Base-by-base conservation (phyloP, 1,139 yeast species). In the Nadsonia starkeyi-henricii region DNA sequence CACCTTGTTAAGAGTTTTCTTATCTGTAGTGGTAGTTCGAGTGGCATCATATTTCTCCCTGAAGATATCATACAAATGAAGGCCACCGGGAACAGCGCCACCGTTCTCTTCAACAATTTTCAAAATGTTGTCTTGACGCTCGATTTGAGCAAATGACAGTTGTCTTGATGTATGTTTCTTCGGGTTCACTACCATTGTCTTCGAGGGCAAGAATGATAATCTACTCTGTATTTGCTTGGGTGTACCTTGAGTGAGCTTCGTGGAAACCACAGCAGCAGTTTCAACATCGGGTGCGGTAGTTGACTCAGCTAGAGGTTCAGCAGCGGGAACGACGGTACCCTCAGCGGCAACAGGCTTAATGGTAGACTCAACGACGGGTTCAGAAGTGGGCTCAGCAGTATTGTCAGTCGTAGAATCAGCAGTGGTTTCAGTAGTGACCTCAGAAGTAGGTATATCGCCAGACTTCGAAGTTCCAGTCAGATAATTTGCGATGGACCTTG, bases 21-120 rank as follows among this genome's bases (percentile, higher is more conserved):
- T 56, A 47, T 68, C 72, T 44, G 66, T 56, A 2, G 48, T 51
- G 37, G 61, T 61, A 0, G 61, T 61, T 19, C 54, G 50, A 3
- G 50, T 47, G 23, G 49, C 51, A 3, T 54, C 46, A 20, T 55
- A 48, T 45, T 53, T 57, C 9, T 54, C 58, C 43, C 60, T 56
- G 4, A 65, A 47, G 8, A 53, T 56, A 13, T 50, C 47, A 5
- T 55, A 48, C 12, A 68, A 54, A 15, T 50, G 48, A 2, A 48
- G 43, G 1, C 64, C 66, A 2, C 63, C 61, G 30, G 60, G 64
- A 36, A 61, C 52, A 2, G 64, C 62, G 7, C 72, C 72, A 45
- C 58, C 57, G 45, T 58, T 53, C 2, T 62, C 62, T 5, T 57
- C 53, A 18, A 69, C 48, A 13, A 66, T 47, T n/a, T 58, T 51